Percentiles rank a stretch among this genome's conserved stretches.
These are phyloP conservation scores for Oenanthe javanica DNA, from an alignment of 140 eudicot species.

Conservation along the genomic window DNA sequence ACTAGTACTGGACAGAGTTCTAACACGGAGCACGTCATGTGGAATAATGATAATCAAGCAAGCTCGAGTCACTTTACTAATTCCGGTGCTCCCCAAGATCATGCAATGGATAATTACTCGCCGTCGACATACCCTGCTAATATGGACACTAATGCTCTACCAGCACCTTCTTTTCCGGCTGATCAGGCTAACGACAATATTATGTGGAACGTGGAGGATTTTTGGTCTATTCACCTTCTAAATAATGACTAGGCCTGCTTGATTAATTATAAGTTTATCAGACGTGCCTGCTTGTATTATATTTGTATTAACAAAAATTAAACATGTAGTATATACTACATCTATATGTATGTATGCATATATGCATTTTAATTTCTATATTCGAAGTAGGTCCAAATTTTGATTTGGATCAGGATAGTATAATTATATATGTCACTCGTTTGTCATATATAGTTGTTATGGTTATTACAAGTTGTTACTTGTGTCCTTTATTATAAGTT, in stretches of 20 bases:
- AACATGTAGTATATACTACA: not conserved
- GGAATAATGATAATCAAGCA: slow-evolving; percentile 28
- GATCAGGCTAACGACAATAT: slow-evolving; percentile 48
- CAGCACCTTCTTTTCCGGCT: slow-evolving; percentile 35
- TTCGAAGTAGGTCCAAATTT: not conserved
- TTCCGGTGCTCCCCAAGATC: slow-evolving; percentile 19
- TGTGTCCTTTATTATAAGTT: no score
- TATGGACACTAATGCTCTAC: slow-evolving; percentile 34
- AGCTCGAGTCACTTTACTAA: slow-evolving; percentile 36
- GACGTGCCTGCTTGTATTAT: not conserved
- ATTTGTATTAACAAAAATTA: not conserved
- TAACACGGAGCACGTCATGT: slow-evolving; percentile 22
- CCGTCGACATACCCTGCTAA: slow-evolving; percentile 40
- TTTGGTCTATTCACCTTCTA: slow-evolving; percentile 84
- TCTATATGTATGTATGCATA: not conserved
- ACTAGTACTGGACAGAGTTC: slow-evolving; percentile 26
- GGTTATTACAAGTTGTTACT: not conserved
- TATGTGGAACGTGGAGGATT: slow-evolving; percentile 85
- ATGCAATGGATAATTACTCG: slow-evolving; percentile 46
- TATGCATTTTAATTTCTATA: not conserved
- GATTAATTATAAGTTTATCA: not conserved
- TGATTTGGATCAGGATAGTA: slow-evolving; percentile 10
- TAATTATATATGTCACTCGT: not conserved
- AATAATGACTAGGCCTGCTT: slow-evolving; percentile 37
- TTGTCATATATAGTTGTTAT: slow-evolving; percentile 12